These are phyloP conservation scores for Cryptosporidium parvum DNA, from an alignment of 169 alveolate species.

Conservation along the genomic window DNA sequence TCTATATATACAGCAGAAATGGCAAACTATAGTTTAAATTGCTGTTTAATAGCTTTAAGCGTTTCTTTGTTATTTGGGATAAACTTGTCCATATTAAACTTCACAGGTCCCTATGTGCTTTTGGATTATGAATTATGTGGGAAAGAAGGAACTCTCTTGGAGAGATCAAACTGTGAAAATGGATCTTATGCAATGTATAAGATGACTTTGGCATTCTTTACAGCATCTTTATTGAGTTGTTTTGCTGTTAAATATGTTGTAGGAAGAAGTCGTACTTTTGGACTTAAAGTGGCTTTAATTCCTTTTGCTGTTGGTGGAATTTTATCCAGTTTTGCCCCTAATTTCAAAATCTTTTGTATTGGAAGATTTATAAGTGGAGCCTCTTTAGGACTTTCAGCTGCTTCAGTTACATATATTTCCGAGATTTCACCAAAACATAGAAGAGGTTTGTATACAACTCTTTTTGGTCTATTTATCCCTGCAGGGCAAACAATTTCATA, in stretches of 20 bases:
- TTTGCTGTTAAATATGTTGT: constrained; percentile 26
- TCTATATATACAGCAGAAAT: background rate
- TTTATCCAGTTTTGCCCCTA: constrained; percentile 20
- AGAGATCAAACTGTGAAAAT: constrained; percentile 30
- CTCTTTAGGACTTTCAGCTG: constrained; percentile 55
- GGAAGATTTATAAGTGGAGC: constrained; percentile 72
- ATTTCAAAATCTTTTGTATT: constrained; percentile 35
- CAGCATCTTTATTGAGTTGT: constrained; percentile 41
- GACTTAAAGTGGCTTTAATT: constrained; percentile 33
- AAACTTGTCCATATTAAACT: constrained; percentile 37
- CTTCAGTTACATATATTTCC: constrained; percentile 46
- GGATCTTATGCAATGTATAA: constrained; percentile 62
- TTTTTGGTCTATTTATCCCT: constrained; percentile 62
- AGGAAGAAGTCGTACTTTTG: constrained; percentile 20
- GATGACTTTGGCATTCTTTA: constrained; percentile 40
- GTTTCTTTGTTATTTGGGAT: constrained; percentile 43
- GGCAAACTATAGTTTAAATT: constrained; percentile 40
- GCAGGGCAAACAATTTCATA: constrained; percentile 48
- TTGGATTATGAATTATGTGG: constrained; percentile 57
- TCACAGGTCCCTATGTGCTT: constrained; percentile 41
- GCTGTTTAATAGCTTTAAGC: constrained; percentile 50
- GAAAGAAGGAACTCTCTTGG: constrained; percentile 24
- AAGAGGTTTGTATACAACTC: constrained; percentile 57
- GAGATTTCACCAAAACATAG: constrained; percentile 59
- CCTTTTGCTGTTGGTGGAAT: constrained; percentile 63